Base-by-base conservation (phyloP, 2,329 filamentous ascomycete genomes). In the Coniochaeta sp. region DNA sequence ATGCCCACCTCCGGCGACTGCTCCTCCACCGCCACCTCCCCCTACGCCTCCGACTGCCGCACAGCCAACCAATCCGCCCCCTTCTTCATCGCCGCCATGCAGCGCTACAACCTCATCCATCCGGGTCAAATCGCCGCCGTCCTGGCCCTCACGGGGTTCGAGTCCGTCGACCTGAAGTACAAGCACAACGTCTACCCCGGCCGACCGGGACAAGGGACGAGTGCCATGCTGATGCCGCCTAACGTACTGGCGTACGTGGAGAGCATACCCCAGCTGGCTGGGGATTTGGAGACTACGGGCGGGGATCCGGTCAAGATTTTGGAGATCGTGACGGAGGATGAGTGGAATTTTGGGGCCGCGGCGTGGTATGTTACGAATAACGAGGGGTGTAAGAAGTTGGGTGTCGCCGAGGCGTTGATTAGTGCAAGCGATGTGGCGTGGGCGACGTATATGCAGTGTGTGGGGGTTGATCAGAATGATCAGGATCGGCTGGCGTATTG, bases 141-240 rank as follows among this genome's bases (percentile, higher is more conserved):
- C 14, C 63, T 94, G 40, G 75, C 83, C 12, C 73, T 90, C 61
- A 86, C 89, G 71, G 80, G 85, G 10, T 84, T 83, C 63, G 90
- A 95, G 71, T 82, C 80, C 1, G 81, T 52, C 20, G 76, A 84
- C 56, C 88, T 91, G 70, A 75, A 79, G 60, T 91, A 81, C 76
- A 88, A 85, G 67, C 77, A 75, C 65, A 89, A 91, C 68, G 48
- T 61, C 57, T 50, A 30, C 70, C 72, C 56, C 1, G 78, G 75
- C n/a, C 62, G 69, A 0, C 75, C 84, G 0, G 88, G 87, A 8
- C 86, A 91, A 30, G 47, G 47, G 4, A 49, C 47, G n/a, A 20
- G 14, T 10, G 31, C 28, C 9, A 49, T 56, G 56, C 57, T 56
- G n/a, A 67, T 67, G 66, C 56, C 66, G 30, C 38, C 51, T 2